These are phyloP conservation scores for Fusarium heterosporum DNA, from an alignment of 2,329 filamentous ascomycete species.

Conservation along the genomic window DNA sequence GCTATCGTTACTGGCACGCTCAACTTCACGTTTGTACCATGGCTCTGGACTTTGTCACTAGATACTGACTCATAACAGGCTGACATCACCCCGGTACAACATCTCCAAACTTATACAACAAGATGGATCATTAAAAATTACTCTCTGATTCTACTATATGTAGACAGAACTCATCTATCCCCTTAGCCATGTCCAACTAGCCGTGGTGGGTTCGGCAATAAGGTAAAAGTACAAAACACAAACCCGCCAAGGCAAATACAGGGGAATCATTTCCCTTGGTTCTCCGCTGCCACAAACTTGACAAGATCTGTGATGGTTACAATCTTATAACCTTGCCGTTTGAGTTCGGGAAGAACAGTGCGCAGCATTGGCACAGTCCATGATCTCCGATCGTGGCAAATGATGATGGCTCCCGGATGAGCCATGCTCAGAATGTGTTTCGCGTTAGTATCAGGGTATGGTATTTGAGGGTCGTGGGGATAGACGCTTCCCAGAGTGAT, in stretches of 20 bases:
- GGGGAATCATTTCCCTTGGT: constrained; percentile 30
- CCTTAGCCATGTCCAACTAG: neutral
- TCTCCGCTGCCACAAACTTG: constrained; percentile 50
- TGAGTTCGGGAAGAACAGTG: constrained; percentile 77
- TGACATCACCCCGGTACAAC: constrained; percentile 51
- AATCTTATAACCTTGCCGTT: constrained; percentile 74
- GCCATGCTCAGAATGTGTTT: constrained; percentile 84
- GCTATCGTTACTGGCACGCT: constrained; percentile 50
- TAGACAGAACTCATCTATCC: neutral
- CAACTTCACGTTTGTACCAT: constrained; percentile 49
- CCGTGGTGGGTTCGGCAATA: neutral
- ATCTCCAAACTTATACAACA: constrained; percentile 47
- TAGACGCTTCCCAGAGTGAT: constrained; percentile 88
- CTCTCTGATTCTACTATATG: constrained; percentile 40
- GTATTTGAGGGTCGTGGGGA: constrained; percentile 90
- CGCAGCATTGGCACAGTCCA: constrained; percentile 87
- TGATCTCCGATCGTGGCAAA: constrained; percentile 85
- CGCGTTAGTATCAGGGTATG: constrained; percentile 76
- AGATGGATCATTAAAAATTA: constrained; percentile 51
- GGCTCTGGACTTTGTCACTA: too few species aligned
- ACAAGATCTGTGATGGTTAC: constrained; percentile 78
- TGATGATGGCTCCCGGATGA: constrained; percentile 79
- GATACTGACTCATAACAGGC: constrained; percentile 35
- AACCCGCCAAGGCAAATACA: neutral
- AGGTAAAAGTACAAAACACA: neutral